Evolutionary conservation across 2,329 filamentous ascomycete genomes (phyloP).

Genomic region (Pyrenochaeta sp.): DNA sequence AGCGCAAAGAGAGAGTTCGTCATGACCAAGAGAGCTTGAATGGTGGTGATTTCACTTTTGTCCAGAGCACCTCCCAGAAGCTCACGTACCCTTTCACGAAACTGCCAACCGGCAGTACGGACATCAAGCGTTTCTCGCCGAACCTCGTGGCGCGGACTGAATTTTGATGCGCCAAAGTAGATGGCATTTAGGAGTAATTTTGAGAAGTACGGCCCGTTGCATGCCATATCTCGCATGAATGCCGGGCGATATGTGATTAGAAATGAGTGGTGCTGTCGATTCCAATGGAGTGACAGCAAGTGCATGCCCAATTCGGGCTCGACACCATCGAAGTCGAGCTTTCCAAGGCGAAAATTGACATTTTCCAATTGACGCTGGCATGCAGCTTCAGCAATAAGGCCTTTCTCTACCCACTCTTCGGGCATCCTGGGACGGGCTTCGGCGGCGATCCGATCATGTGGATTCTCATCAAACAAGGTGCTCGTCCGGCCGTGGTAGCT

Average conservation of each 20-base stretch:
- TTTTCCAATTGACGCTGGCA: conserved; percentile 61
- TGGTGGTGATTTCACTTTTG: conserved; percentile 62
- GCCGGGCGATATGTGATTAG: conserved; percentile 62
- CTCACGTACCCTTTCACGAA: conserved; percentile 56
- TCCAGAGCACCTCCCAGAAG: conserved; percentile 59
- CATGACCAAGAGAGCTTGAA: conserved; percentile 63
- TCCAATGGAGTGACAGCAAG: conserved; percentile 62
- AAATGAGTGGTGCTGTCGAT: conserved; percentile 61
- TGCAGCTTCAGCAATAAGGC: conserved; percentile 59
- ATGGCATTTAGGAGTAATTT: conserved; percentile 66
- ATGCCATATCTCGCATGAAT: conserved; percentile 57
- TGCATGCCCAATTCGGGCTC: conserved; percentile 62
- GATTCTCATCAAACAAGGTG: conserved; percentile 57
- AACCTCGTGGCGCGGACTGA: conserved; percentile 56
- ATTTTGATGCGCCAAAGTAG: conserved; percentile 58
- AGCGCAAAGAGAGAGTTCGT: conserved; percentile 61
- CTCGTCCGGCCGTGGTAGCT: conserved; percentile 62
- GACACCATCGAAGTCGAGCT: conserved; percentile 65
- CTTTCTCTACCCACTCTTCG: conserved; percentile 55
- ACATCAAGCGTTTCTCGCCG: conserved; percentile 57
- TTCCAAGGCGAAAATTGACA: conserved; percentile 56
- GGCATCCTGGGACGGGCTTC: conserved; percentile 31
- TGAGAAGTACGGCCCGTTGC: conserved; percentile 65
- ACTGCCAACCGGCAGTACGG: conserved; percentile 59
- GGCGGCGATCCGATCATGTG: conserved; percentile 22